Conservation (phyloP, 2,329 filamentous ascomycete species). For the Aspergillus tamarii region DNA sequence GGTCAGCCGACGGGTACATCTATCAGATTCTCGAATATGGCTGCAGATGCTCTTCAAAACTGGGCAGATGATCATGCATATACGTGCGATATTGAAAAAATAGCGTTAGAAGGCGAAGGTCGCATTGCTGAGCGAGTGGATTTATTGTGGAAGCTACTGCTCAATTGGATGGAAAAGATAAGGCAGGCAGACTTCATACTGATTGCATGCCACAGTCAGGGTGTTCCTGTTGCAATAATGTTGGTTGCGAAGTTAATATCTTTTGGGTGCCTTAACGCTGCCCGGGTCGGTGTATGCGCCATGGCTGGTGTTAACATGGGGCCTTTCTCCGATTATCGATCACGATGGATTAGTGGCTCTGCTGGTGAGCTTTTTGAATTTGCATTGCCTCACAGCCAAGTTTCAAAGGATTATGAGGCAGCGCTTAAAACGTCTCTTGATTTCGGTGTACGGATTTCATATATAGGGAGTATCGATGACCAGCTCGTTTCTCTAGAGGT, state of each 20-base stretch:
- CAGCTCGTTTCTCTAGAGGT: conserved; percentile 92
- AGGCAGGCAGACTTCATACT: conserved; percentile 85
- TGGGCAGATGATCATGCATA: conserved; percentile 79
- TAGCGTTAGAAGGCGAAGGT: conserved; percentile 92
- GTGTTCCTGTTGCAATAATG: conserved; percentile 91
- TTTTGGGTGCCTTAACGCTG: conserved; percentile 76
- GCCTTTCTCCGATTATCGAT: conserved; percentile 89
- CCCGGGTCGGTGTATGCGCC: conserved; percentile 82
- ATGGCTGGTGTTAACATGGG: conserved; percentile 92
- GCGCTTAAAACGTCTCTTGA: conserved; percentile 74
- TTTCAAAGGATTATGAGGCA: conserved; percentile 79
- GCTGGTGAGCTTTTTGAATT: conserved; percentile 97
- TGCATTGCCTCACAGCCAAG: conserved; percentile 75
- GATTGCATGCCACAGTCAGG: conserved; percentile 93
- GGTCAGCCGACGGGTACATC: conserved; percentile 96
- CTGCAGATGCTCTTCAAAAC: conserved; percentile 77
- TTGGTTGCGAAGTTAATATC: conserved; percentile 90
- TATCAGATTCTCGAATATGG: conserved; percentile 86
- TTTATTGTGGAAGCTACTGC: conserved; percentile 87
- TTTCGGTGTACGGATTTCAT: conserved; percentile 81
- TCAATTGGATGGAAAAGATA: conserved; percentile 94
- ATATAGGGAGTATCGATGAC: conserved; percentile 93
- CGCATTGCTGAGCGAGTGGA: conserved; percentile 88
- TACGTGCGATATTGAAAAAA: conserved; percentile 83
- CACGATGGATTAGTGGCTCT: conserved; percentile 83